phyloP scores from a whole-genome alignment of 2,329 filamentous ascomycete genomes.

The Alternaria sp. region DNA sequence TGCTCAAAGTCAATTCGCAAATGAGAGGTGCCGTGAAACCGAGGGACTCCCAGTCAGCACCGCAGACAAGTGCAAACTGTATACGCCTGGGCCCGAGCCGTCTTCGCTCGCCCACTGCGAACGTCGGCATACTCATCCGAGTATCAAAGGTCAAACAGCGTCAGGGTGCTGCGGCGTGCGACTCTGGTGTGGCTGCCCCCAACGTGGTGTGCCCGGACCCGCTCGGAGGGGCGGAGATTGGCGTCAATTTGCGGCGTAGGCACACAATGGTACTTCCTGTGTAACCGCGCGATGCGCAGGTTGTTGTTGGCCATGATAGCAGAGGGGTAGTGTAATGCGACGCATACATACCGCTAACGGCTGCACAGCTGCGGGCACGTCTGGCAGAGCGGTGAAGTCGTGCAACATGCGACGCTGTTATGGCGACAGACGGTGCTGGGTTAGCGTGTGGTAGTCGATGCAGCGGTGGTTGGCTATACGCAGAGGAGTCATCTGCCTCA shows the following conservation, averaged over 20 bases:
- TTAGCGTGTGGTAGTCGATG: conserved; percentile 6
- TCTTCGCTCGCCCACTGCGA: neutral
- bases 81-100: neutral
- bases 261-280: neutral
- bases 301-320: neutral
- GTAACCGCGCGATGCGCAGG: conserved; percentile 21
- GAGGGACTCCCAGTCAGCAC: neutral
- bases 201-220: conserved; percentile 11
- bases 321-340: conserved; percentile 1
- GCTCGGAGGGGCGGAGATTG: conserved; percentile 4
- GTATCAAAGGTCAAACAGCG: conserved; percentile 1
- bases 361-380: neutral
- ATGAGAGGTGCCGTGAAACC: neutral
- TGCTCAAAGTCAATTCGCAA: conserved; percentile 3
- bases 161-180: conserved; percentile 3
- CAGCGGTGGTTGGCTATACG: conserved; percentile 6
- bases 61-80: neutral
- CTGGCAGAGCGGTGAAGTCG: conserved; percentile 19
- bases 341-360: conserved; percentile 9
- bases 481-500: conserved; percentile 17
- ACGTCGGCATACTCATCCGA: conserved; percentile 14
- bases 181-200: conserved; percentile 12
- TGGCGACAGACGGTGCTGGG: neutral
- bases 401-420: conserved; percentile 5
- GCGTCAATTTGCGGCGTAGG: conserved; percentile 6